A percentile compares a stretch with the other conserved stretches of the same genome.
Evolutionary conservation across 768 basidiomycete species (phyloP).

Genomic region (Russula sp.): DNA sequence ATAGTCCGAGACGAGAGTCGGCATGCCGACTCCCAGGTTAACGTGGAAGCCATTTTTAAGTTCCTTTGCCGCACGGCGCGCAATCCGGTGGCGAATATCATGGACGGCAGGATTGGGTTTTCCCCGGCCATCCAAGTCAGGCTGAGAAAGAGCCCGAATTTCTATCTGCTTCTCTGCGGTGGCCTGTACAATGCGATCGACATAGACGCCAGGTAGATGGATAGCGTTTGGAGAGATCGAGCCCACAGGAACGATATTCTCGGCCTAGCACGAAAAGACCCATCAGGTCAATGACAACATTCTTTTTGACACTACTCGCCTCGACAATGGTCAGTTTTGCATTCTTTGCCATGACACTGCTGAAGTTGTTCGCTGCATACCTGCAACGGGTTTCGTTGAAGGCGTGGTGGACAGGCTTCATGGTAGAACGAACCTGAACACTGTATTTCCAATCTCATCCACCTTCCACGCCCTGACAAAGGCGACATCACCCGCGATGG

Average conservation of each 20-base stretch:
- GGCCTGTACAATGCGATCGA: constrained; percentile 80
- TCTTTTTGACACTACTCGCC: constrained; percentile 30
- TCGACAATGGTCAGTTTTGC: constrained; percentile 89
- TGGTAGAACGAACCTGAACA: constrained; percentile 58
- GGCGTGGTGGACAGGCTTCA: background rate
- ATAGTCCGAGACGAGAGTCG: constrained; percentile 79
- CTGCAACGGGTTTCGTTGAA: constrained; percentile 31
- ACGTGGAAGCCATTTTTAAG: constrained; percentile 84
- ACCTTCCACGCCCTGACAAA: constrained; percentile 89
- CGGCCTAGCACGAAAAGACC: constrained; percentile 48
- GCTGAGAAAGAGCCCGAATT: constrained; percentile 55
- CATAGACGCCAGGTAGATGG: constrained; percentile 79
- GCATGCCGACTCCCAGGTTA: constrained; percentile 88
- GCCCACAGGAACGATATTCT: constrained; percentile 81
- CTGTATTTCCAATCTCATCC: constrained; percentile 84
- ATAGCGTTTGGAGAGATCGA: constrained; percentile 74
- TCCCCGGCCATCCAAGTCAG: constrained; percentile 36
- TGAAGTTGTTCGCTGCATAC: constrained; percentile 86
- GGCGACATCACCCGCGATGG: constrained; percentile 74
- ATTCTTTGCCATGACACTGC: constrained; percentile 78
- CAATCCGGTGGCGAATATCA: constrained; percentile 64
- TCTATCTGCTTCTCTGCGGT: constrained; percentile 75
- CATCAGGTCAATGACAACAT: background rate
- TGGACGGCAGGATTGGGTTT: constrained; percentile 40
- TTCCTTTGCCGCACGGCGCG: constrained; percentile 82